These are phyloP conservation scores for thale cress (Arabidopsis thaliana) DNA, from an alignment of 345 rosid species.

Conservation along the genomic window DNA sequence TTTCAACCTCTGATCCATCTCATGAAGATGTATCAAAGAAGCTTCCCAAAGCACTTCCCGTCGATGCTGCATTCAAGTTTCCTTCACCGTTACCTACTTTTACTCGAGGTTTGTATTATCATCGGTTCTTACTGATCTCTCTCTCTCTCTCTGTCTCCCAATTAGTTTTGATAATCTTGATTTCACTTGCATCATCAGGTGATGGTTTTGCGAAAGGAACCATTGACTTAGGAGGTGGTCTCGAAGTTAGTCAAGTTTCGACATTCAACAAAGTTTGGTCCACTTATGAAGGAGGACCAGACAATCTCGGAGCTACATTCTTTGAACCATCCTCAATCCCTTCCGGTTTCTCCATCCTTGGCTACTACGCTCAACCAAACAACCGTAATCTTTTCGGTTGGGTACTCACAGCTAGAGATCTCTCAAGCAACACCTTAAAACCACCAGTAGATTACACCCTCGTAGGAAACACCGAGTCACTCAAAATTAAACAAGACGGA, in stretches of 20 bases:
- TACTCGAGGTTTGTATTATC: conserved; percentile 52
- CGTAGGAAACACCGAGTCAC: conserved; percentile 71
- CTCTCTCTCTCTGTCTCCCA: neutral
- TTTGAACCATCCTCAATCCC: conserved; percentile 62
- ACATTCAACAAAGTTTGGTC: conserved; percentile 68
- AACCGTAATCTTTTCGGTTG: conserved; percentile 56
- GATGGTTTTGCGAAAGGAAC: conserved; percentile 62
- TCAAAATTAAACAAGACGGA: conserved; percentile 67
- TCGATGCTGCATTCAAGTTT: conserved; percentile 59
- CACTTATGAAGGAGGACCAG: conserved; percentile 65
- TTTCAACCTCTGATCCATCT: conserved; percentile 12
- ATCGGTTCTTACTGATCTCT: neutral
- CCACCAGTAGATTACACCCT: conserved; percentile 77
- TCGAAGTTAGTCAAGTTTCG: conserved; percentile 61
- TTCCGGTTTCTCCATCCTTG: conserved; percentile 65
- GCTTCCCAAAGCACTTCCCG: conserved; percentile 50
- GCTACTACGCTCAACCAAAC: conserved; percentile 72
- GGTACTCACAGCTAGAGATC: conserved; percentile 71
- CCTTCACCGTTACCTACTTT: conserved; percentile 68
- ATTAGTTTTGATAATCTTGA: conserved; percentile 10
- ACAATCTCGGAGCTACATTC: conserved; percentile 71
- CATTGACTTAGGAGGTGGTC: conserved; percentile 73
- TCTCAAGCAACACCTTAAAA: conserved; percentile 42
- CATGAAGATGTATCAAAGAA: conserved; percentile 40
- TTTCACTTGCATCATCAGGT: conserved; percentile 45